These are phyloP conservation scores for Periconia sp. DNA, from an alignment of 2,329 filamentous ascomycete species.

Conservation along the genomic window DNA sequence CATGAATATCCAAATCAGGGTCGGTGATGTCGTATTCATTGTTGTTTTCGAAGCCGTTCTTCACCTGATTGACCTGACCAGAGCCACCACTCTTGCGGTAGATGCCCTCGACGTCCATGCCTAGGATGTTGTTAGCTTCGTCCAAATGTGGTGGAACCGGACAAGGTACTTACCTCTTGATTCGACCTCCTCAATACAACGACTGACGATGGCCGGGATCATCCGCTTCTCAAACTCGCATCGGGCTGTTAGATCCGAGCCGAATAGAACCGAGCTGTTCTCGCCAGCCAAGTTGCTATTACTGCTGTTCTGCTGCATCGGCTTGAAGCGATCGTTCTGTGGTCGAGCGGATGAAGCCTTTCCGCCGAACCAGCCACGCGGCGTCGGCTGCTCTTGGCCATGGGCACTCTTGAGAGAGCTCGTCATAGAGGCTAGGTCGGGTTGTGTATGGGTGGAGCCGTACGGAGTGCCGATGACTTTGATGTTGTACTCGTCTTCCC, in stretches of 20 bases:
- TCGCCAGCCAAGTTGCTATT: constrained; percentile 48
- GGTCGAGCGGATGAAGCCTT: constrained; percentile 23
- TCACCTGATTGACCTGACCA: constrained; percentile 86
- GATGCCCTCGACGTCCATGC: constrained; percentile 95
- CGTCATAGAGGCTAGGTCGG: constrained; percentile 41
- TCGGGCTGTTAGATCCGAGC: constrained; percentile 84
- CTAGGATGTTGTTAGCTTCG: constrained; percentile 35
- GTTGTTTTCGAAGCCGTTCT: constrained; percentile 87
- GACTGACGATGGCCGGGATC: constrained; percentile 87
- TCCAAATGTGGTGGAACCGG: neutral
- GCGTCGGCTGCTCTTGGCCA: constrained; percentile 32
- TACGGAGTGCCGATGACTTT: constrained; percentile 56
- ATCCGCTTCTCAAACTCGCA: constrained; percentile 87
- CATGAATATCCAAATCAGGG: constrained; percentile 91
- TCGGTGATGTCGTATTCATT: constrained; percentile 93
- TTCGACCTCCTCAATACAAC: constrained; percentile 97
- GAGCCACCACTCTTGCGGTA: constrained; percentile 97
- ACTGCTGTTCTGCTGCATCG: constrained; percentile 50
- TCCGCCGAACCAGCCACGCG: constrained; percentile 42
- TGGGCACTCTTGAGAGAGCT: constrained; percentile 32
- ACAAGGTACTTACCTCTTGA: constrained; percentile 66
- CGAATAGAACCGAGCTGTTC: constrained; percentile 70
- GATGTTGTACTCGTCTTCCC: constrained; percentile 61
- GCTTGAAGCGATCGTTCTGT: constrained; percentile 34
- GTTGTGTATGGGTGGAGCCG: constrained; percentile 42